These are phyloP conservation scores for Elongisporangium anandrum DNA, from an alignment of 352 stramenopile genomes.

Conservation along the genomic window DNA sequence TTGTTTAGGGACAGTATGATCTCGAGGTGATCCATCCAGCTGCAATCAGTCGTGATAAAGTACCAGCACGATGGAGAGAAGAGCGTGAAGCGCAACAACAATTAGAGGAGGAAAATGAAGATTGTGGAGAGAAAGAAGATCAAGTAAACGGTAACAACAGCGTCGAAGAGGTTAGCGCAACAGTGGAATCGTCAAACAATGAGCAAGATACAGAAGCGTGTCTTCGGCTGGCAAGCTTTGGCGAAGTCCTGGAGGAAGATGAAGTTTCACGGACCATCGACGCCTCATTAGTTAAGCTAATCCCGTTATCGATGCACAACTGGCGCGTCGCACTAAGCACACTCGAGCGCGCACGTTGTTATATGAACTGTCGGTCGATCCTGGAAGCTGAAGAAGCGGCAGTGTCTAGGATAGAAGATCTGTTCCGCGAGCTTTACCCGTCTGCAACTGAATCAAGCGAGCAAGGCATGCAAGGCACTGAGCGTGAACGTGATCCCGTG, in stretches of 20 bases:
- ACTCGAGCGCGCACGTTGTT: slow-evolving; percentile 47
- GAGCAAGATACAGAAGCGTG: not conserved
- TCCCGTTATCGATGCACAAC: slow-evolving; percentile 64
- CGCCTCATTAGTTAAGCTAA: slow-evolving; percentile 43
- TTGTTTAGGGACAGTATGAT: slow-evolving; percentile 7
- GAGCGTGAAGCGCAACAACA: slow-evolving; percentile 21
- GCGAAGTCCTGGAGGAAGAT: slow-evolving; percentile 60
- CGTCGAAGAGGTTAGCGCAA: not conserved
- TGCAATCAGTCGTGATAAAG: slow-evolving; percentile 23
- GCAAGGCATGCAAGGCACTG: too few relatives aligned
- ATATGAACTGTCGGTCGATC: slow-evolving; percentile 47
- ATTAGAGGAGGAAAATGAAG: slow-evolving; percentile 11
- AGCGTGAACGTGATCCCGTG: slow-evolving; percentile 5
- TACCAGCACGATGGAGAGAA: slow-evolving; percentile 35
- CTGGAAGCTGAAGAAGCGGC: slow-evolving; percentile 37
- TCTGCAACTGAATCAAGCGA: slow-evolving; percentile 1
- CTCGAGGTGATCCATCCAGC: slow-evolving; percentile 40
- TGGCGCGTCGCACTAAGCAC: slow-evolving; percentile 61
- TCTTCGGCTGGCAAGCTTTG: slow-evolving; percentile 33
- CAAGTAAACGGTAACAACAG: not conserved
- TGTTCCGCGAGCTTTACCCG: slow-evolving; percentile 57
- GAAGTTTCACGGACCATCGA: slow-evolving; percentile 57
- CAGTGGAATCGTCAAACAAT: not conserved
- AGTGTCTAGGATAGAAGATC: slow-evolving; percentile 38
- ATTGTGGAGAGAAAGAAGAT: slow-evolving; percentile 16